phyloP scores from a whole-genome alignment of 1,284 basidiomycete species.

The Moesziomyces sp. region DNA sequence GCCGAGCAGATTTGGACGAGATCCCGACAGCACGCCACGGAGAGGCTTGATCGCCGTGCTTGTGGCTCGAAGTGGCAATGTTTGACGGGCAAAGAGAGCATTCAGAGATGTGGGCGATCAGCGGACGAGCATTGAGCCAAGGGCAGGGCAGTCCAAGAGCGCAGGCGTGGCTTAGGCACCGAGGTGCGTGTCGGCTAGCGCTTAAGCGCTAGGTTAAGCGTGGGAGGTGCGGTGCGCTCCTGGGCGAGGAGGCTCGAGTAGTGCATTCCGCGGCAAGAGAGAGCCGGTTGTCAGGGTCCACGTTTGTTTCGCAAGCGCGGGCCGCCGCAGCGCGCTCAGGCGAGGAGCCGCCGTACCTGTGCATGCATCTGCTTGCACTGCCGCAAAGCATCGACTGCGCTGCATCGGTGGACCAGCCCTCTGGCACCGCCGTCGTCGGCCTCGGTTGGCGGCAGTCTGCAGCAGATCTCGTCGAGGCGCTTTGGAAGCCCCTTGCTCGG shows the following conservation, averaged over 20 bases:
- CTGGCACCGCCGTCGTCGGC: constrained; percentile 20
- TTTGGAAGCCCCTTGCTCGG: constrained; percentile 8
- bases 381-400: neutral
- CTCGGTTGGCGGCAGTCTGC: constrained; percentile 19
- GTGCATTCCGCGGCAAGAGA: constrained; percentile 16
- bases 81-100: constrained; percentile 11
- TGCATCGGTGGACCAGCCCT: neutral
- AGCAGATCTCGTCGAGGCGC: neutral
- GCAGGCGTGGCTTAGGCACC: constrained; percentile 30
- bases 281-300: constrained; percentile 11
- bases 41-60: constrained; percentile 4
- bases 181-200: constrained; percentile 8
- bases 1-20: neutral
- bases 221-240: constrained; percentile 17
- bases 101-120: neutral
- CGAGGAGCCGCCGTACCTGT: neutral
- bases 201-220: neutral
- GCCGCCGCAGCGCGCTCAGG: neutral
- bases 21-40: neutral
- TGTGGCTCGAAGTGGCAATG: constrained; percentile 10
- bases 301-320: neutral
- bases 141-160: neutral
- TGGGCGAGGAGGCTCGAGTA: constrained; percentile 23
- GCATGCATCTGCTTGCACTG: too few relatives aligned
- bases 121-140: neutral